These are phyloP conservation scores for Phytophthora melonis DNA, from an alignment of 352 stramenopile genomes.

Conservation along the genomic window DNA sequence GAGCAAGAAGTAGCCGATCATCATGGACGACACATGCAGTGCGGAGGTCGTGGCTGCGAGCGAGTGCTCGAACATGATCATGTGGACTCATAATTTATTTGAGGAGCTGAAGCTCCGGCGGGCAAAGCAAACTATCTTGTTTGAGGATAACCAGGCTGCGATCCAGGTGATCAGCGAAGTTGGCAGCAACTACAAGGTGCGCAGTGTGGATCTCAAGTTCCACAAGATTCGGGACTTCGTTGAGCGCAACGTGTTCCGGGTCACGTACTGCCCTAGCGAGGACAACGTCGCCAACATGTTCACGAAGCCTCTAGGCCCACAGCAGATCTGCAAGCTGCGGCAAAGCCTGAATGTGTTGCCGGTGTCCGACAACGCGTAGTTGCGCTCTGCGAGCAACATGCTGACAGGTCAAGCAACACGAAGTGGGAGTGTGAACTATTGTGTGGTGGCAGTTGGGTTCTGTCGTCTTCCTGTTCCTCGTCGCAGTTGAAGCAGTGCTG, in stretches of 20 bases:
- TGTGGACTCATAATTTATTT: too few species aligned
- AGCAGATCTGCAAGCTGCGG: background rate
- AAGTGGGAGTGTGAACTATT: conserved; percentile 1
- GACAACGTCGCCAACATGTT: background rate
- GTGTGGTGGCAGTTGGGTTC: background rate
- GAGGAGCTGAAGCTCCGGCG: too few species aligned
- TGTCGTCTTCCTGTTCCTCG: background rate
- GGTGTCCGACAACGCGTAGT: background rate
- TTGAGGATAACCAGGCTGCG: too few species aligned
- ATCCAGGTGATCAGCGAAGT: too few species aligned
- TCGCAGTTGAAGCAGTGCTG: background rate
- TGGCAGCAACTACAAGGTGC: too few species aligned
- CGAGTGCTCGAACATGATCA: too few species aligned
- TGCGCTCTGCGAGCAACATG: background rate
- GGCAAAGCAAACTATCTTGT: too few species aligned
- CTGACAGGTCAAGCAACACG: background rate
- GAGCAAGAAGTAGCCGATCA: too few species aligned
- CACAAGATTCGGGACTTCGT: background rate
- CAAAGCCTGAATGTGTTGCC: background rate
- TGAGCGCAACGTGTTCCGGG: background rate
- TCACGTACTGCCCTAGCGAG: background rate
- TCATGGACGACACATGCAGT: too few species aligned
- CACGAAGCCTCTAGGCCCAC: background rate
- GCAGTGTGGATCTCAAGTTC: too few species aligned
- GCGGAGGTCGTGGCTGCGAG: too few species aligned